Evolutionary conservation across 257 asterid species (phyloP), one percentile per base, ranked within the genome.

Genomic region (Scutellaria minor): DNA sequence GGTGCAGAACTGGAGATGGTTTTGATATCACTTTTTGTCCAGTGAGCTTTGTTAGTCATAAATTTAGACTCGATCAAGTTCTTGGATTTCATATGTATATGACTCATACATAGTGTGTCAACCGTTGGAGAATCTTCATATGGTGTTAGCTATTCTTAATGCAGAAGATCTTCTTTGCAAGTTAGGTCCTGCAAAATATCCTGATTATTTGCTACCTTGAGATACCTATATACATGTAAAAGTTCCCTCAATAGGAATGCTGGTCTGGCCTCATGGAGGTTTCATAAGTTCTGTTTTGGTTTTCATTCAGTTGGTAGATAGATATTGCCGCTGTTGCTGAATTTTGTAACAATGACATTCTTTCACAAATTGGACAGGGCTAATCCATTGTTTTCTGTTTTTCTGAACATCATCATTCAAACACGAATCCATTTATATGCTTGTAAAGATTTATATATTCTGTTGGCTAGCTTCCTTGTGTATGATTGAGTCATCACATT

Each of bases 401-500:
- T 58, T 55, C 54, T 42, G 18, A 13, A 24, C 54, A 15, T 12
- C 13, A 42, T 74, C 39, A 20, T 64, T 42, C 12, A 45, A 14
- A 6, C 15, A 35, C 62, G 7, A 6, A 40, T 48, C 13, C 65
- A 31, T 76, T 15, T 37, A 5, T 50, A 48, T 60, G 44, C 73
- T 41, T 42, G 15, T 42, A 13, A 6, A 41, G 1, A 40, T 63
- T 50, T 59, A 31, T 71, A 64, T 75, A 67, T 68, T 62, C 48
- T 64, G 7, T 63, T 39, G 24, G 45, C 66, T 67, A 37, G 40
- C 56, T 35, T 66, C 61, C 27, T 65, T 65, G 40, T 35, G 18
- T 71, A 31, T 52, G 39, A 52, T 64, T 31, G 66, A 60, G 37
- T 60, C 75, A 72, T 73, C 75, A 52, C 13, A 57, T 68, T 82